Conservation (phyloP, 2,329 filamentous ascomycete genomes). For the Fusarium protoensiforme region DNA sequence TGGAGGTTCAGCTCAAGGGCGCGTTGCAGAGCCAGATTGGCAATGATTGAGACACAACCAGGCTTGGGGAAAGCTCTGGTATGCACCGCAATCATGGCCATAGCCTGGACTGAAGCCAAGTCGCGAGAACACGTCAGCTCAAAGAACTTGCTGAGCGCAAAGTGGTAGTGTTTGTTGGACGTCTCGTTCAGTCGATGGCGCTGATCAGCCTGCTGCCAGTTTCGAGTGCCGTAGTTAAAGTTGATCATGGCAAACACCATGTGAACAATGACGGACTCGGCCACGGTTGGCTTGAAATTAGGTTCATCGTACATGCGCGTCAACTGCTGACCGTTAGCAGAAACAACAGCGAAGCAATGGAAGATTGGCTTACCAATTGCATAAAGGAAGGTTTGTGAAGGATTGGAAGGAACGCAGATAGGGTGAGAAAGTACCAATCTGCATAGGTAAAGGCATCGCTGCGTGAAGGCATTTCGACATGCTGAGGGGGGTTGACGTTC, state of each 20-base stretch:
- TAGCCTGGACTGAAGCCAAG: constrained; percentile 76
- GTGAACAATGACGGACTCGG: constrained; percentile 78
- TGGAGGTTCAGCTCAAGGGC: constrained; percentile 83
- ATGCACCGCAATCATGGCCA: constrained; percentile 77
- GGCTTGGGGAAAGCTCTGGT: constrained; percentile 84
- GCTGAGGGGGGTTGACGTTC: constrained; percentile 67
- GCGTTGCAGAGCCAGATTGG: constrained; percentile 71
- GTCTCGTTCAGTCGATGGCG: constrained; percentile 68
- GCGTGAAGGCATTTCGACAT: constrained; percentile 71
- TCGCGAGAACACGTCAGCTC: constrained; percentile 71
- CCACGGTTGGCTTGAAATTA: constrained; percentile 67
- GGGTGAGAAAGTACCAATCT: constrained; percentile 79
- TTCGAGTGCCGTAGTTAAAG: constrained; percentile 80
- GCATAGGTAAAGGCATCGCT: constrained; percentile 75
- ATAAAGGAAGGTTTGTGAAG: constrained; percentile 82
- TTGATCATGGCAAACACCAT: constrained; percentile 84
- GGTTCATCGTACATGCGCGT: constrained; percentile 77
- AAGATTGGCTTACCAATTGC: constrained; percentile 64
- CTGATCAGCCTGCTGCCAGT: constrained; percentile 66
- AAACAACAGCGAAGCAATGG: neutral
- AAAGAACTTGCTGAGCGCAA: constrained; percentile 75
- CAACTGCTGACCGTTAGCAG: constrained; percentile 55
- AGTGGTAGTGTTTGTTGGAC: constrained; percentile 84
- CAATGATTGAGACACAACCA: constrained; percentile 77
- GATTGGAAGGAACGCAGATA: constrained; percentile 78